phyloP scores from a whole-genome alignment of 768 basidiomycete genomes.

The Termitomyces heimii region DNA sequence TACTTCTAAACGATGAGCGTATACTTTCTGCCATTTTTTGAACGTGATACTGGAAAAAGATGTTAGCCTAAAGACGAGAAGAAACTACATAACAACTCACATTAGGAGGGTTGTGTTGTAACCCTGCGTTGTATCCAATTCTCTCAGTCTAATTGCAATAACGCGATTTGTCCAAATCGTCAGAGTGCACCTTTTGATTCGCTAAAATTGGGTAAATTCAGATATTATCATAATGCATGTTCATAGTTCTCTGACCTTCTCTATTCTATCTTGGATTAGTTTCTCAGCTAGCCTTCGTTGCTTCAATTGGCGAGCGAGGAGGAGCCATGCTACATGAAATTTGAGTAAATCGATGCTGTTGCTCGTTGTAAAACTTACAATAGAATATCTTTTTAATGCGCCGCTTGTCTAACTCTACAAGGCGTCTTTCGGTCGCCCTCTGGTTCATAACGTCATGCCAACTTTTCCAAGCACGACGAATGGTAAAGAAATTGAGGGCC shows the following conservation, averaged over 20 bases:
- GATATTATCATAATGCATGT: neutral
- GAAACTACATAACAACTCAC: conserved; percentile 19
- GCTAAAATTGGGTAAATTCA: conserved; percentile 29
- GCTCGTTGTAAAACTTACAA: conserved; percentile 4
- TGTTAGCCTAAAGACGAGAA: conserved; percentile 1
- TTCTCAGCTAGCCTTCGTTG: conserved; percentile 40
- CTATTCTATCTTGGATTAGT: conserved; percentile 30
- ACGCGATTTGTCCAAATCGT: conserved; percentile 66
- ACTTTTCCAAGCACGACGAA: conserved; percentile 38
- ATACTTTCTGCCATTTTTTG: conserved; percentile 62
- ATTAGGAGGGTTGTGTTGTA: conserved; percentile 24
- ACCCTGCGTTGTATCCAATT: conserved; percentile 55
- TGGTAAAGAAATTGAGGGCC: conserved; percentile 45
- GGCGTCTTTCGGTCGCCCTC: conserved; percentile 35
- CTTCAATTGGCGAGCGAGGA: conserved; percentile 28
- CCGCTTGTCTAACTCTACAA: conserved; percentile 35
- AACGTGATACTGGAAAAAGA: conserved; percentile 42
- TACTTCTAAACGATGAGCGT: conserved; percentile 61
- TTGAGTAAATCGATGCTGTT: neutral
- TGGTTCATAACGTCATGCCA: conserved; percentile 44
- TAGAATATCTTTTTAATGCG: conserved; percentile 21
- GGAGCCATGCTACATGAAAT: conserved; percentile 38
- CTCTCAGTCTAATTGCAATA: conserved; percentile 67
- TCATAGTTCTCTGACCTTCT: conserved; percentile 28
- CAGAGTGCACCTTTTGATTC: conserved; percentile 42